Base-by-base conservation (phyloP, 805 yeast genomes). In the Lachancea thermotolerans region DNA sequence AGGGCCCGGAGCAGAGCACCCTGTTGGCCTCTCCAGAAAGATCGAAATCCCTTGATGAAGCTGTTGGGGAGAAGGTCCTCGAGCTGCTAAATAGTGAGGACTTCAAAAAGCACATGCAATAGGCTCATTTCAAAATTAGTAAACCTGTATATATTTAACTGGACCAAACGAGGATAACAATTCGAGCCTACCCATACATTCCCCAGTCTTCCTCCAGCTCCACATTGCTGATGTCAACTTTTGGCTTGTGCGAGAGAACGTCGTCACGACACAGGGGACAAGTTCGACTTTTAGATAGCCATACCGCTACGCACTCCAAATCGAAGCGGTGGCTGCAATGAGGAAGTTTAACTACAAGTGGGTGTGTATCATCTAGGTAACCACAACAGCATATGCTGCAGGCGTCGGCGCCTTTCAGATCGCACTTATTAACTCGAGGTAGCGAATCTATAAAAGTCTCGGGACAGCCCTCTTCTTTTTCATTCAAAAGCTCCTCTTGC, bases 221-320 rank as follows among this genome's bases (percentile, higher is more conserved):
- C 16, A 72, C 85, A 43, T 78, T 81, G 10, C 75, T 76, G 16
- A 69, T 73, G 12, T 65, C 67, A 12, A 62, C 58, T 5, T 52
- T 48, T 45, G 48, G 43, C 61, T 67, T 76, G 68, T 67, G 76
- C 42, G 71, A 75, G 16, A 76, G 60, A 21, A 90, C 77, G 57
- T 88, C 82, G 49, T 75, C 78, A 51, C 98, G 72, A 59, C 97
- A 91, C 56, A 91, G 64, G 0, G 98, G 98, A 58, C 98, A 90
- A 0, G 87, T 82, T 1, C 75, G 68, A 54, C 83, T 79, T 42
- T 79, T 69, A 50, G 78, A 77, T 42, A 91, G 70, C 98, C 98
- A 90, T 0, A 95, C 93, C 0, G 84, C 82, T 33, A 91, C 80
- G 61, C 97, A 90, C 53, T 91, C 97, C 51, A 89, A 69, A 60